Evolutionary conservation across 1,284 basidiomycete genomes (phyloP), one percentile per base, ranked within the genome.

Genomic region (Amylostereum areolatum): DNA sequence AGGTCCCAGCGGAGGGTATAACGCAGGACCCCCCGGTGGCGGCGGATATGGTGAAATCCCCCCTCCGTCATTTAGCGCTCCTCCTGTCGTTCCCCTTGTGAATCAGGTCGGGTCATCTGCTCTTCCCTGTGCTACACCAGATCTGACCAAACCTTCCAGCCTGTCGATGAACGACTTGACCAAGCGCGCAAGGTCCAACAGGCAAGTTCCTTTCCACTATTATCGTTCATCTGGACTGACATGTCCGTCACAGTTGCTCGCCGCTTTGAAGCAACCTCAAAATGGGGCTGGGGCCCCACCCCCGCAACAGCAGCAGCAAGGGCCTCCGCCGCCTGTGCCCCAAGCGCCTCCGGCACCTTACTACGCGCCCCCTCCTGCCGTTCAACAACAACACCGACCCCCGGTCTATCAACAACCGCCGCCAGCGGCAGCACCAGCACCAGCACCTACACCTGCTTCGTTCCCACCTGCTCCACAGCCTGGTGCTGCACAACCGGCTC

Each of bases 141-240:
- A 18, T 9, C 29, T 18, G 46, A 36, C 29, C 25, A 7, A 35
- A 8, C 52, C 11, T 42, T 31, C 7, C 51, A 72, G 70, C 61
- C 69, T 33, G 64, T 71, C 34, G 84, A 88, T 52, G 85, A 89
- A 48, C 83, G 87, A 27, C 69, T 91, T 28, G 88, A 90, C 59
- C 86, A 90, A 70, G 89, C 88, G 3, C 79, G 83, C 49, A 87
- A 80, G 64, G 88, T 91, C 2, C 88, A 91, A 59, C 85, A 89
- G 62, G 78, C 80, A 53, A 41, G 68, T 54, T 24, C 29, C 45
- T 4, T 49, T 44, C 40, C 4, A 3, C 34, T n/a, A n/a, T 49
- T 10, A 44, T 4, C 27, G 7, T 28, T 33, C 27, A n/a, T 37
- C 9, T 31, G 36, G 49, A 36, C 40, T 47, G 35, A 47, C 50